Percentiles rank a stretch among this genome's conserved stretches.
Conservation (phyloP, 306 rosid genomes). For the Pachyrhizus erosus region DNA sequence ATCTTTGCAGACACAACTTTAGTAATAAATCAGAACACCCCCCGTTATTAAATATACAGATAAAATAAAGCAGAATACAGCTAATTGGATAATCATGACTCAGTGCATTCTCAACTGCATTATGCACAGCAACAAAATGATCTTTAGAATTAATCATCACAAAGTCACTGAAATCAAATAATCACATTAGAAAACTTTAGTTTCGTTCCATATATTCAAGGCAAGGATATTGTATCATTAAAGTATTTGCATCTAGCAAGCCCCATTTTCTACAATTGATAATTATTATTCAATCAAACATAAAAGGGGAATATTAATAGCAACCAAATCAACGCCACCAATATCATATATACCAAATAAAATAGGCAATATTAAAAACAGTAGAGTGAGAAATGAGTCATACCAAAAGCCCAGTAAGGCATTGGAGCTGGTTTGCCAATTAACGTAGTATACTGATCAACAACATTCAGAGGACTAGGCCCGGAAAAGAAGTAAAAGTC, state of each 20-base stretch:
- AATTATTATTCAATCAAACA: background rate
- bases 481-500: slow-evolving; percentile 97
- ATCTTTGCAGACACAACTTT: slow-evolving; percentile 33
- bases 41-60: slow-evolving; percentile 16
- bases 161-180: slow-evolving; percentile 22
- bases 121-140: slow-evolving; percentile 20
- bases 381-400: slow-evolving; percentile 24
- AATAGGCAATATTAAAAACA: background rate
- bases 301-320: slow-evolving; percentile 3
- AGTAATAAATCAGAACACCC: slow-evolving; percentile 14
- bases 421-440: slow-evolving; percentile 96
- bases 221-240: background rate
- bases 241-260: background rate
- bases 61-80: slow-evolving; percentile 20
- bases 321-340: slow-evolving; percentile 15
- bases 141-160: background rate
- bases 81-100: slow-evolving; percentile 6
- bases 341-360: background rate
- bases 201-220: background rate
- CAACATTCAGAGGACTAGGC: slow-evolving; percentile 78
- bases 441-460: slow-evolving; percentile 89
- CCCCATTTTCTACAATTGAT: background rate
- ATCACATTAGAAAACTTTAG: background rate
- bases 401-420: slow-evolving; percentile 99
- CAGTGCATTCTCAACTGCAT: slow-evolving; percentile 25